Evolutionary conservation across 768 basidiomycete species (phyloP), one percentile per base, ranked within the genome.

Genomic region (Daedalea quercina): DNA sequence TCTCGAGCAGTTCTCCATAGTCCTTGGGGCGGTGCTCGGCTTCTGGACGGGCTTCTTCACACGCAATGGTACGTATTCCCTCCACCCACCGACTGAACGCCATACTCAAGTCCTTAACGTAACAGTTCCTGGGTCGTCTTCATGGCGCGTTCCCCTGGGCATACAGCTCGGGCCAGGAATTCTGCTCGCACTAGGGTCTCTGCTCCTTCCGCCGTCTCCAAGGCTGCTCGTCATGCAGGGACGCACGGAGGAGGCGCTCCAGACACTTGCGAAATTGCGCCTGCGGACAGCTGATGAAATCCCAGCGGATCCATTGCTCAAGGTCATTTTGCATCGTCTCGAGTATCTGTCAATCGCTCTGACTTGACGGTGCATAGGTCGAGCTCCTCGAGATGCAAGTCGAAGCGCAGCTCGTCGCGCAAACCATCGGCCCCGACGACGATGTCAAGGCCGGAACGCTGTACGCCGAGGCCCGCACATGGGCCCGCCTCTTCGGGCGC

Each of bases 31-130:
- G 4, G 87, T 92, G 0, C 68, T 87, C 13, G 89, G 89, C 2
- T 92, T 91, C 60, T 91, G 90, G 89, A 76, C 79, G 3, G 90
- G 89, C 0, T 92, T 86, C 61, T 61, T 79, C 42, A 91, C 88
- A 0, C 80, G 89, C 13, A 65, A 76, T 20, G 61, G 86, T 87
- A 60, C 33, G 80, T 68, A 31, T 4, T 11, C 31, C 28, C 24
- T 51, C 37, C 34, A 37, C n/a, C n/a, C n/a, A n/a, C n/a, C n/a
- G n/a, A n/a, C n/a, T n/a, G n/a, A n/a, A n/a, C n/a, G n/a, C n/a
- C 40, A 9, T 44, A 11, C 35, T 49, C 26, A 31, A n/a, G 17
- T 24, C 22, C 7, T 3, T 23, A 50, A 22, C 13, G 9, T 24
- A 13, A 6, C 52, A 87, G 82, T 87, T n/a, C 61, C 72, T 0